These are phyloP conservation scores for Trametes sanguinea DNA, from an alignment of 768 basidiomycete genomes.

Conservation along the genomic window DNA sequence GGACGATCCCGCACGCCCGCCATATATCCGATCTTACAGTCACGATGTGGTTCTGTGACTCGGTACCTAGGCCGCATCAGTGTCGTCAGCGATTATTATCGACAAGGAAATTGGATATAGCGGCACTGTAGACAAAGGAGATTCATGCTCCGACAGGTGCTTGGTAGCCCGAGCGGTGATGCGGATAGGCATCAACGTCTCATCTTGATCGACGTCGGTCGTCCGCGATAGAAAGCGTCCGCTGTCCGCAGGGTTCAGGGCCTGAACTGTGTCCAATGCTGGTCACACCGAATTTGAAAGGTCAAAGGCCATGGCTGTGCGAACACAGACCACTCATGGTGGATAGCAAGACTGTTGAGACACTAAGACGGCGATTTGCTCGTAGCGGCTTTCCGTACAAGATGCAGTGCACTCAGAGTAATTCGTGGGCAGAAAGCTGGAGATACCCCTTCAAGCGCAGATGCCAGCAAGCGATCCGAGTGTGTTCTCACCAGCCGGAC, in stretches of 20 bases:
- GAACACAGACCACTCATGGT: no score
- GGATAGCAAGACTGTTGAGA: no score
- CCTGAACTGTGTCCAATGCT: background rate
- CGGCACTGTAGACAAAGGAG: background rate
- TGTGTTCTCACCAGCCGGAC: no score
- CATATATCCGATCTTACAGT: conserved; percentile 14
- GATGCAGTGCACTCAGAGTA: no score
- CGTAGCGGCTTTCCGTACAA: no score
- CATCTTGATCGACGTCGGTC: conserved; percentile 4
- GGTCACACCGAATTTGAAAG: background rate
- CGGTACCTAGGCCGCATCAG: conserved; percentile 7
- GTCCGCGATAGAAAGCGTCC: background rate
- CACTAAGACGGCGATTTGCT: no score
- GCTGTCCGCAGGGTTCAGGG: background rate
- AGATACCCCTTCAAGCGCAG: no score
- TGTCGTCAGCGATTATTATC: background rate
- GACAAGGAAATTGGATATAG: background rate
- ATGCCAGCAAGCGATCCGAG: no score
- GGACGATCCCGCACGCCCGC: background rate
- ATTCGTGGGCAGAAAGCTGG: no score
- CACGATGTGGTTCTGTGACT: conserved; percentile 6
- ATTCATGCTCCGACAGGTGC: background rate
- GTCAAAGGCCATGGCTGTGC: no score
- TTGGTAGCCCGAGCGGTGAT: background rate
- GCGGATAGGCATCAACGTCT: conserved; percentile 14